Evolutionary conservation across 2,329 filamentous ascomycete genomes (phyloP).

Genomic region (Fusarium drepaniforme): DNA sequence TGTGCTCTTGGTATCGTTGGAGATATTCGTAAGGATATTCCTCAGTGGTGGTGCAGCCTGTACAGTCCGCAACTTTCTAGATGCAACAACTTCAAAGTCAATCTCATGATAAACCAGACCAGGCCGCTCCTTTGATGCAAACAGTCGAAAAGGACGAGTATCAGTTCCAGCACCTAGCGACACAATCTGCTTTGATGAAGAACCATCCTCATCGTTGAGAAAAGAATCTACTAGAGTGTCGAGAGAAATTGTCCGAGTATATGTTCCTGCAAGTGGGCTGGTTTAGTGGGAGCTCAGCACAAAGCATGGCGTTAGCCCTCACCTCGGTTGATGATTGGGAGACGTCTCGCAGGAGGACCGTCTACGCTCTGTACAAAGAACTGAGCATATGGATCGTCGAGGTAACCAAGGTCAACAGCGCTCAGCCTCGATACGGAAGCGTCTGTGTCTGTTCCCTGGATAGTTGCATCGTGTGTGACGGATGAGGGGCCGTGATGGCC

Average conservation of each 20-base stretch:
- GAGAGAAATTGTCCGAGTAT: constrained; percentile 86
- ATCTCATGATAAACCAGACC: constrained; percentile 87
- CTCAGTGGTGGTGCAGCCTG: constrained; percentile 60
- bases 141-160: constrained; percentile 85
- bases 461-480: constrained; percentile 75
- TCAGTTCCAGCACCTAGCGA: constrained; percentile 95
- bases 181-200: constrained; percentile 77
- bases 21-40: constrained; percentile 52
- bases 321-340: constrained; percentile 97
- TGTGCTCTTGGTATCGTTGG: constrained; percentile 49
- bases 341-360: constrained; percentile 69
- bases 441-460: constrained; percentile 93
- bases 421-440: constrained; percentile 90
- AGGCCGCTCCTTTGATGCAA: constrained; percentile 56
- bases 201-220: constrained; percentile 58
- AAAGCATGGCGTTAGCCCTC: constrained; percentile 19
- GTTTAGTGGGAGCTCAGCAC: constrained; percentile 29
- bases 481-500: constrained; percentile 47
- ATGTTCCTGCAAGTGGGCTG: constrained; percentile 76
- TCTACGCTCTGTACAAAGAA: constrained; percentile 70
- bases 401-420: constrained; percentile 86
- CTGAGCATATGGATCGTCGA: constrained; percentile 83
- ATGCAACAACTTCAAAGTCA: constrained; percentile 84
- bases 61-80: constrained; percentile 70
- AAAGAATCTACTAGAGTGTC: constrained; percentile 83